Conservation (phyloP, 768 basidiomycete genomes). For the Mycena polygramma region DNA sequence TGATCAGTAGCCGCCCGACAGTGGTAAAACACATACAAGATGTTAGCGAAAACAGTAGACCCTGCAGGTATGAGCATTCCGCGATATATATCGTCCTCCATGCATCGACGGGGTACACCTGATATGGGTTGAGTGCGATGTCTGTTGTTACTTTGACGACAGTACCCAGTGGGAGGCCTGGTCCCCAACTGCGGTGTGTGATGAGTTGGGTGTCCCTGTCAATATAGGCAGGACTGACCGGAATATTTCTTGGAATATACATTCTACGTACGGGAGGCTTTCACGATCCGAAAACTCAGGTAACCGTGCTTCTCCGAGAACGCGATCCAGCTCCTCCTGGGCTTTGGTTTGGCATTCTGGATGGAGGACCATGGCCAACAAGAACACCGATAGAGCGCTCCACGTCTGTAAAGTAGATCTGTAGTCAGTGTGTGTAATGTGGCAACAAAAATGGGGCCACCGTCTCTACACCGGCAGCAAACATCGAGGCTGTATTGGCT, state of each 20-base stretch:
- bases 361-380: constrained; percentile 24
- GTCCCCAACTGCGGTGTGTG: background rate
- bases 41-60: background rate
- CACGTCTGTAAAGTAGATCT: constrained; percentile 4
- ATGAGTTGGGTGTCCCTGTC: background rate
- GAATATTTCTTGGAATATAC: background rate
- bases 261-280: background rate
- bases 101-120: background rate
- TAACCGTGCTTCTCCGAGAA: constrained; percentile 3
- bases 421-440: too few species aligned
- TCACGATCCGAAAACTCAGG: background rate
- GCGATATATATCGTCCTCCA: background rate
- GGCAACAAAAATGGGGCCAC: constrained; percentile 19
- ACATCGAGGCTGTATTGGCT: constrained; percentile 39
- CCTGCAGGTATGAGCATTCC: background rate
- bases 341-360: constrained; percentile 26
- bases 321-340: constrained; percentile 8
- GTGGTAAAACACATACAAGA: background rate
- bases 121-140: background rate
- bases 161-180: too few species aligned
- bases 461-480: constrained; percentile 53
- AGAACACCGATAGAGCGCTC: constrained; percentile 7
- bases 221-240: background rate
- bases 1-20: background rate
- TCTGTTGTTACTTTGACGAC: background rate